Conservation (phyloP, 2,329 filamentous ascomycete species). For the Xylariomycetidae sp. region DNA sequence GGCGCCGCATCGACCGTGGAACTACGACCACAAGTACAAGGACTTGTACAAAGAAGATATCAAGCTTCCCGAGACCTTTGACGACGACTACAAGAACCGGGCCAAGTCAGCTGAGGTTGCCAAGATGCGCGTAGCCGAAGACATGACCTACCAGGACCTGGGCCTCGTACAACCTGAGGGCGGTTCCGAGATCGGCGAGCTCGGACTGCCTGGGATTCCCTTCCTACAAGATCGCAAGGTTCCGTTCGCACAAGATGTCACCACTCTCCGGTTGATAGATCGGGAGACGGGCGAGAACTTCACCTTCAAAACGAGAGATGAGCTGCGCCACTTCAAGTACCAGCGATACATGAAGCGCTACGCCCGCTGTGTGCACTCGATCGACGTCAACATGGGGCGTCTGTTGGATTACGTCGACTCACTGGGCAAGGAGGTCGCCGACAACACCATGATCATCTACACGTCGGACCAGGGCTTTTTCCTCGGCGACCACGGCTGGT, state of each 20-base stretch:
- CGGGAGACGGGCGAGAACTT: constrained; percentile 29
- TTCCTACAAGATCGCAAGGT: too few species aligned
- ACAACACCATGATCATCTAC: constrained; percentile 46
- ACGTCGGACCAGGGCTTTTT: constrained; percentile 51
- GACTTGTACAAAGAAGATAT: constrained; percentile 40
- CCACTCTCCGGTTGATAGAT: constrained; percentile 11
- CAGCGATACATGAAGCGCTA: constrained; percentile 53
- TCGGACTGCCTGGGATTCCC: too few species aligned
- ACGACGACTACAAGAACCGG: constrained; percentile 48
- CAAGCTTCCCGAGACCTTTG: constrained; percentile 44
- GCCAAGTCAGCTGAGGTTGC: constrained; percentile 42
- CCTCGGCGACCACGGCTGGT: constrained; percentile 51
- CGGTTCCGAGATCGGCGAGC: constrained; percentile 1
- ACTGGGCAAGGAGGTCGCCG: constrained; percentile 30
- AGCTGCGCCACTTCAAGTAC: constrained; percentile 48
- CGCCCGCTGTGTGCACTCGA: constrained; percentile 42
- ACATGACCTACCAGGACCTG: constrained; percentile 4
- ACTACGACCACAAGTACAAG: too few species aligned
- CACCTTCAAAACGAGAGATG: constrained; percentile 33
- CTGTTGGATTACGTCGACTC: constrained; percentile 42
- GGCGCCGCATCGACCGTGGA: constrained; percentile 46
- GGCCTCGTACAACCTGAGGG: constrained; percentile 5
- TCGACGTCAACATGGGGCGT: constrained; percentile 47
- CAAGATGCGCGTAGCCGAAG: constrained; percentile 17
- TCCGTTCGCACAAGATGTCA: too few species aligned